Percentiles rank a stretch among this genome's conserved stretches.
Evolutionary conservation across 495 filamentous ascomycete genomes (phyloP).

Genomic region (Poronia punctata): DNA sequence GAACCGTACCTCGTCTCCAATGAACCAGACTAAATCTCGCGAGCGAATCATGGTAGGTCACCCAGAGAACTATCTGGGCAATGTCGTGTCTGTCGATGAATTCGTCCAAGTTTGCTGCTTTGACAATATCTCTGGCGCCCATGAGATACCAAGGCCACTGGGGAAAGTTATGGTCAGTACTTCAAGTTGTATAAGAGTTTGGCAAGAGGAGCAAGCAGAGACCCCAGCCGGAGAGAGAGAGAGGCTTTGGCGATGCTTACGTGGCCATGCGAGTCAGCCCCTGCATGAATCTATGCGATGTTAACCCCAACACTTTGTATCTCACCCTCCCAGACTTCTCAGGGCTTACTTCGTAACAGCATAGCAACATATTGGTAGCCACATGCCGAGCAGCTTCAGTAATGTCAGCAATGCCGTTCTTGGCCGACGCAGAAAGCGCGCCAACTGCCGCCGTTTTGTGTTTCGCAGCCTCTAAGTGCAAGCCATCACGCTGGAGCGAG

Average conservation of each 20-base stretch:
- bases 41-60: slow-evolving; percentile 31
- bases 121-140: slow-evolving; percentile 13
- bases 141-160: slow-evolving; percentile 23
- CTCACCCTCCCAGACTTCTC: neutral
- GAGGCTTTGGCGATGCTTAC: no score
- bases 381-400: slow-evolving; percentile 29
- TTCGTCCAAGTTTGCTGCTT: slow-evolving; percentile 16
- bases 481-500: slow-evolving; percentile 22
- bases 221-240: no score
- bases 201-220: slow-evolving; percentile 14
- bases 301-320: neutral
- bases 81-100: slow-evolving; percentile 12
- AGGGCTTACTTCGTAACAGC: slow-evolving; percentile 26
- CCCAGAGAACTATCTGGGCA: slow-evolving; percentile 26
- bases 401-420: slow-evolving; percentile 6
- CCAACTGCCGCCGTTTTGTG: slow-evolving; percentile 26
- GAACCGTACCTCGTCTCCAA: slow-evolving; percentile 17
- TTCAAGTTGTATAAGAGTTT: no score
- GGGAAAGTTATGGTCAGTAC: no score
- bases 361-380: slow-evolving; percentile 31
- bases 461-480: slow-evolving; percentile 23
- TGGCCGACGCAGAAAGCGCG: slow-evolving; percentile 14
- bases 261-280: slow-evolving; percentile 5
- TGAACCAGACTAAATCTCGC: slow-evolving; percentile 26
- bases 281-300: slow-evolving; percentile 4